Conservation (phyloP, 331 rosid genomes). For the Malus hybrid region DNA sequence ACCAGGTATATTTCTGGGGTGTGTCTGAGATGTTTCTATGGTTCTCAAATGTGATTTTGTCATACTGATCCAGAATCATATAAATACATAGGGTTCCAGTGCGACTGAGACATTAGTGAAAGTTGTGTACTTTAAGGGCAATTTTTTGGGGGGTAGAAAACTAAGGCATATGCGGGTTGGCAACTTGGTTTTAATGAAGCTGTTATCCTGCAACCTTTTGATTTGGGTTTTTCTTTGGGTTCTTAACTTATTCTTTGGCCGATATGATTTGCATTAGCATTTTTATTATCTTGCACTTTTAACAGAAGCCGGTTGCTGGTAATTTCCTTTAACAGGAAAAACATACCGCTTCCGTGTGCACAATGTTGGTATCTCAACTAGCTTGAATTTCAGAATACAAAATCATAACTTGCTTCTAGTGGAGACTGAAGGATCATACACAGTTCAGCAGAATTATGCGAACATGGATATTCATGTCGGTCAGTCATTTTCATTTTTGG, state of each 20-base stretch:
- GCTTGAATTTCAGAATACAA: slow-evolving; percentile 84
- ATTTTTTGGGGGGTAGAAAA: neutral
- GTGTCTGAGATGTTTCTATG: neutral
- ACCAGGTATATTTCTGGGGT: slow-evolving; percentile 47
- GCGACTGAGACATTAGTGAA: neutral
- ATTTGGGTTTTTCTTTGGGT: neutral
- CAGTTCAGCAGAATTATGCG: slow-evolving; percentile 73
- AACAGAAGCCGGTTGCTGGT: neutral
- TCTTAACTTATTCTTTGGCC: neutral
- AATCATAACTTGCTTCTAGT: slow-evolving; percentile 76
- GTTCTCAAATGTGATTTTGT: neutral
- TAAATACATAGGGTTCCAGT: neutral
- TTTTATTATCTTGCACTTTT: neutral
- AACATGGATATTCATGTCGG: slow-evolving; percentile 93
- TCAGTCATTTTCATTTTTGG: slow-evolving; percentile 88
- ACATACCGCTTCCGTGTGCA: slow-evolving; percentile 81
- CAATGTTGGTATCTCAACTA: slow-evolving; percentile 85
- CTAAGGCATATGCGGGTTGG: neutral
- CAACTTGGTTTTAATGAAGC: neutral
- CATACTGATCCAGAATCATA: neutral
- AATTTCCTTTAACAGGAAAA: slow-evolving; percentile 54
- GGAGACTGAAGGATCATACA: slow-evolving; percentile 93
- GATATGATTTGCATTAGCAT: neutral
- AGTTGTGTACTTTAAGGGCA: neutral
- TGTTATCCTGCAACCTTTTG: neutral